phyloP scores from a whole-genome alignment of 1,284 basidiomycete species.

The Cryptococcus sp. region DNA sequence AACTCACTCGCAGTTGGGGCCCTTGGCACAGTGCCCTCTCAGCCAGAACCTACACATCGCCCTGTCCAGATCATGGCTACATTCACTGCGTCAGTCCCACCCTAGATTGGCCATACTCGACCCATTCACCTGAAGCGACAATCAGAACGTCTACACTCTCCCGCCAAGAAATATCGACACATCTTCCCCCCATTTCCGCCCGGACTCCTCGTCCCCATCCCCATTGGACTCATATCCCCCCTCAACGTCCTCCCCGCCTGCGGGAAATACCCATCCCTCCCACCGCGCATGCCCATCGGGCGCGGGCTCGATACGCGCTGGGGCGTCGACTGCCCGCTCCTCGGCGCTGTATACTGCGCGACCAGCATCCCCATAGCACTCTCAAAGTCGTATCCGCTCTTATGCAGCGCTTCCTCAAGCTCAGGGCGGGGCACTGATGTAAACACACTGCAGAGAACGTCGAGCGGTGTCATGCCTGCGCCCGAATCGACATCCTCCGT shows the following conservation, averaged over 20 bases:
- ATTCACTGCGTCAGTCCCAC: neutral
- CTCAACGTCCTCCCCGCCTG: constrained; percentile 38
- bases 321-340: constrained; percentile 46
- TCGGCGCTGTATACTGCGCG: constrained; percentile 56
- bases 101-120: no score
- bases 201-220: constrained; percentile 49
- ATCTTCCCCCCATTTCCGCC: constrained; percentile 64
- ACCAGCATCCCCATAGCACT: constrained; percentile 88
- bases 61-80: constrained; percentile 81
- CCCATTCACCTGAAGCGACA: constrained; percentile 93
- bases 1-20: constrained; percentile 60
- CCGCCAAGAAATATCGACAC: constrained; percentile 93
- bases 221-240: constrained; percentile 34
- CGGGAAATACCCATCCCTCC: constrained; percentile 42
- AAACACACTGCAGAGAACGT: constrained; percentile 90
- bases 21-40: constrained; percentile 90
- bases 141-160: constrained; percentile 91
- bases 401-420: constrained; percentile 84
- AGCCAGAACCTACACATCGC: constrained; percentile 98
- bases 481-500: constrained; percentile 18
- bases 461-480: constrained; percentile 93
- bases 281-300: constrained; percentile 26
- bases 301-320: constrained; percentile 38
- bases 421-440: constrained; percentile 81
- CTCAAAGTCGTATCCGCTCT: constrained; percentile 91